Conservation (phyloP, 352 stramenopile genomes). For the Phytopythium oedochilum region DNA sequence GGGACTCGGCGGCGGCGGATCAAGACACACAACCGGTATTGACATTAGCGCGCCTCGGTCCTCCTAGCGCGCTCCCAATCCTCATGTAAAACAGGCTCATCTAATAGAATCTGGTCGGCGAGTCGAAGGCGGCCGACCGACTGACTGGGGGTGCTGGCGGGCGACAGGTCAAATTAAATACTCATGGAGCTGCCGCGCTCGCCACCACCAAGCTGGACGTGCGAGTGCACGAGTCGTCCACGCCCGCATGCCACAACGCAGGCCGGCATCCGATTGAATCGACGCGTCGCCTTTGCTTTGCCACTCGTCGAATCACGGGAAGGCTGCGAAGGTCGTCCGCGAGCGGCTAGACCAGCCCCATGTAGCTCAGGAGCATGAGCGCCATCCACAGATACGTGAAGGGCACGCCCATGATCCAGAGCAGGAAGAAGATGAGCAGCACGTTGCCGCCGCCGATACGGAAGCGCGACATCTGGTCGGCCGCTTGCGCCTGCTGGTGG, state of each 20-base stretch:
- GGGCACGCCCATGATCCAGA: constrained; percentile 80
- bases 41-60: background rate
- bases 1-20: background rate
- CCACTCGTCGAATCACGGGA: background rate
- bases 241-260: background rate
- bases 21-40: background rate
- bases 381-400: constrained; percentile 78
- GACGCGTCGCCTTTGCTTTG: background rate
- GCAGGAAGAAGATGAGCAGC: constrained; percentile 65
- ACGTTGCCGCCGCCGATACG: constrained; percentile 69
- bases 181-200: background rate
- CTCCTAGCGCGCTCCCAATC: background rate
- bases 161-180: constrained; percentile 3
- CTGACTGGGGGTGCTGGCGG: background rate
- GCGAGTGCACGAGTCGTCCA: too few relatives aligned
- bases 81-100: background rate
- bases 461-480: constrained; percentile 43
- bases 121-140: background rate
- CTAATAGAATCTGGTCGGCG: background rate
- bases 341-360: constrained; percentile 45
- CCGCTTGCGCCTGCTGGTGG: constrained; percentile 6
- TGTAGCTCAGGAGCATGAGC: constrained; percentile 74
- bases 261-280: background rate
- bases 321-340: background rate
- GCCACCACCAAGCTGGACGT: background rate